A percentile compares a stretch with the other conserved stretches of the same genome.
Evolutionary conservation across 352 stramenopile species (phyloP).

Genomic region (Globisporangium emineosum): DNA sequence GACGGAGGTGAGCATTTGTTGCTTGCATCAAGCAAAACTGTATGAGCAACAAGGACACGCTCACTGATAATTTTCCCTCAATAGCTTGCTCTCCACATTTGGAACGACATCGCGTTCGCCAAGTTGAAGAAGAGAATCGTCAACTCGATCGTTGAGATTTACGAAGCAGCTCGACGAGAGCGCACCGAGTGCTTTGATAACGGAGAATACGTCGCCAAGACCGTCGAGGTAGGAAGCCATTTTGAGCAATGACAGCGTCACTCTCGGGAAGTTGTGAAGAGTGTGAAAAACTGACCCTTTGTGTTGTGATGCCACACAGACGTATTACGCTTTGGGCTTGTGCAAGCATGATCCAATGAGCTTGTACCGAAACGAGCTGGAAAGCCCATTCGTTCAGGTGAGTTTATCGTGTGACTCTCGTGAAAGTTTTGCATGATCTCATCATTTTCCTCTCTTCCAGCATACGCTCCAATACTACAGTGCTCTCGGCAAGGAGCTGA

Average conservation of each 20-base stretch:
- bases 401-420: not conserved
- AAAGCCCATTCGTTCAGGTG: slow-evolving; percentile 68
- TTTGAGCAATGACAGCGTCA: not conserved
- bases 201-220: slow-evolving; percentile 60
- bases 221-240: slow-evolving; percentile 50
- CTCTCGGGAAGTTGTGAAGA: not conserved
- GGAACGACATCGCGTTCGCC: slow-evolving; percentile 74
- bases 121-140: slow-evolving; percentile 72
- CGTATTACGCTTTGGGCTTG: slow-evolving; percentile 69
- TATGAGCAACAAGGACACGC: not conserved
- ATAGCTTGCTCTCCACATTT: slow-evolving; percentile 83
- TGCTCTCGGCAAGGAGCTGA: slow-evolving; percentile 51
- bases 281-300: slow-evolving; percentile 7
- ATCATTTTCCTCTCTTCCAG: slow-evolving; percentile 20
- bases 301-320: slow-evolving; percentile 30
- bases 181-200: slow-evolving; percentile 69
- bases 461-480: slow-evolving; percentile 72
- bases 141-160: slow-evolving; percentile 63
- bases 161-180: slow-evolving; percentile 44
- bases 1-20: slow-evolving; percentile 46
- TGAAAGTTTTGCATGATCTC: not conserved
- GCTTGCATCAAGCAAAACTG: not conserved
- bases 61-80: not conserved
- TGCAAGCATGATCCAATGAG: slow-evolving; percentile 80
- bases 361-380: slow-evolving; percentile 76